Conservation (phyloP, 2,329 filamentous ascomycete genomes). For the Volutella citrinella region DNA sequence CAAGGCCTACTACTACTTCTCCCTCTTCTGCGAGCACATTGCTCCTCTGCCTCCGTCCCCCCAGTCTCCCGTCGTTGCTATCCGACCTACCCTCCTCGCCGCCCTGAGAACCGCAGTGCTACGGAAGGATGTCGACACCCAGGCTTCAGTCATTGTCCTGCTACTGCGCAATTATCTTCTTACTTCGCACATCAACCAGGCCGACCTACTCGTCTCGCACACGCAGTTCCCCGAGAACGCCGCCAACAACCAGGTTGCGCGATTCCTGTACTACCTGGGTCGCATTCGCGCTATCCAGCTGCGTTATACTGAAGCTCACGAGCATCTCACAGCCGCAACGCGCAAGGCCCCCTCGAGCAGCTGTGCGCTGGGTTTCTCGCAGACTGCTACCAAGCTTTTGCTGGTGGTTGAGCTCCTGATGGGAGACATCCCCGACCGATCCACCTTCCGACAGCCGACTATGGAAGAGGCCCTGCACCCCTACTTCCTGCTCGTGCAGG, state of each 20-base stretch:
- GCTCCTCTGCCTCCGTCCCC: slow-evolving; percentile 84
- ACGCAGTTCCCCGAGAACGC: slow-evolving; percentile 92
- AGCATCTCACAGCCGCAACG: slow-evolving; percentile 88
- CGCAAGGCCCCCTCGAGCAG: slow-evolving; percentile 90
- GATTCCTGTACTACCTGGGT: slow-evolving; percentile 95
- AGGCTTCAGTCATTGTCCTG: slow-evolving; percentile 91
- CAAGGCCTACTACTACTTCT: slow-evolving; percentile 98
- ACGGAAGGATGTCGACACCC: slow-evolving; percentile 95
- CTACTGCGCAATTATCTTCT: slow-evolving; percentile 93
- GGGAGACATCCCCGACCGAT: slow-evolving; percentile 96
- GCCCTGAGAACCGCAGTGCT: slow-evolving; percentile 93
- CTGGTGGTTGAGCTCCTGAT: slow-evolving; percentile 95
- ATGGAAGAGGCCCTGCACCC: slow-evolving; percentile 86
- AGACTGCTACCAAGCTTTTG: slow-evolving; percentile 93
- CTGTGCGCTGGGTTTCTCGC: slow-evolving; percentile 90
- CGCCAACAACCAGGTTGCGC: slow-evolving; percentile 95
- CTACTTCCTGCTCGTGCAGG: slow-evolving; percentile 91
- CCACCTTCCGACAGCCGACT: slow-evolving; percentile 84
- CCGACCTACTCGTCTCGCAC: slow-evolving; percentile 91
- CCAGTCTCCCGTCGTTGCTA: slow-evolving; percentile 80
- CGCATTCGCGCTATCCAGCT: slow-evolving; percentile 95
- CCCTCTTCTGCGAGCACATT: slow-evolving; percentile 90
- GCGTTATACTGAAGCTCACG: slow-evolving; percentile 94
- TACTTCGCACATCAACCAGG: slow-evolving; percentile 95
- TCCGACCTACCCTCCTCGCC: slow-evolving; percentile 80